Evolutionary conservation across 352 stramenopile genomes (phyloP), one percentile per base, ranked within the genome.

Genomic region (Pythium plurisporium): DNA sequence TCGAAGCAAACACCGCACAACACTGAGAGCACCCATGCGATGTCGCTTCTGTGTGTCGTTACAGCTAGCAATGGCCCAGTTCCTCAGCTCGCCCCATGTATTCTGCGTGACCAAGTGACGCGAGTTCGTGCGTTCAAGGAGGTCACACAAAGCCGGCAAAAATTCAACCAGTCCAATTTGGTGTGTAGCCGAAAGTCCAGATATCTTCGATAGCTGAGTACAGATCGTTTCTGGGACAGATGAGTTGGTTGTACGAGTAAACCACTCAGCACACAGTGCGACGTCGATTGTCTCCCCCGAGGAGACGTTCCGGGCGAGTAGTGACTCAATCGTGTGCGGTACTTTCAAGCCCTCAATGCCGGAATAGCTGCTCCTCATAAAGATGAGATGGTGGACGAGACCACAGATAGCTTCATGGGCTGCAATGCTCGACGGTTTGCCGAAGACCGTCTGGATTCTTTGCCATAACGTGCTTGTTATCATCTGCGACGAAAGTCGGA

Each of bases 221-320:
- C 38, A 50, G 7, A 58, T 15, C 4, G n/a, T 10, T 3, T 27
- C 27, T 7, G 43, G 11, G 8, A 58, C 12, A 5, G 3, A 4
- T 1, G 6, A 10, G n/a, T 23, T 25, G 26, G 19, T n/a, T 30
- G 29, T 2, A 17, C 5, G 29, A 2, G 2, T 5, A 4, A 58
- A 40, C 51, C 51, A 58, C 22, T 58, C 26, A 5, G 17, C 29
- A 36, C 51, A 58, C 8, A 58, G 29, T 3, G 38, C 30, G 11
- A 43, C n/a, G 1, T 29, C 30, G 17, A 50, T 17, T 6, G 33
- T 9, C 2, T 31, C 29, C 4, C 33, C 51, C 5, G 23, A n/a
- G 5, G 5, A 58, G 4, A 31, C n/a, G 20, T 9, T 58, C 1
- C n/a, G n/a, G n/a, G n/a, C n/a, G n/a, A n/a, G n/a, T n/a, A n/a